Evolutionary conservation across 768 basidiomycete genomes (phyloP), one percentile per base, ranked within the genome.

Genomic region (Pulveroboletus sp.): DNA sequence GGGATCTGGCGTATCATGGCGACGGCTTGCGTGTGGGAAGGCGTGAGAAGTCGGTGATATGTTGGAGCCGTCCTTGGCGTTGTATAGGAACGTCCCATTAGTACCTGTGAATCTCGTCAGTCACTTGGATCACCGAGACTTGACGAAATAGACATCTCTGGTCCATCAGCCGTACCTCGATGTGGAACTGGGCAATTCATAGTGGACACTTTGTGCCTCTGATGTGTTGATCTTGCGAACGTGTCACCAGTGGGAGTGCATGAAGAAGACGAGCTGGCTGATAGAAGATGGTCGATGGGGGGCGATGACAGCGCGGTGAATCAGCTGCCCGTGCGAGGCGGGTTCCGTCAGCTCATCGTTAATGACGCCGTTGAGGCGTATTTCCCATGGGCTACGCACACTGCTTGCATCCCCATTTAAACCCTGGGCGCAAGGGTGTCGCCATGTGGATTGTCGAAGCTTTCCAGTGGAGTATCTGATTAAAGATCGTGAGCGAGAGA

Each of bases 31-130:
- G 17, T 20, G 25, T 11, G 43, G 36, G 24, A 45, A 13, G 23
- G 45, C 34, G 25, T 27, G 48, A 9, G 48, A 41, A 13, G 45
- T 20, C 12, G 19, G 14, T 5, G 24, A 23, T 31, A 27, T 29
- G 20, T 47, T 17, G 6, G 19, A 21, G 6, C 37, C 37, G 7
- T 37, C 37, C 43, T 63, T 63, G 51, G 48, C 17, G 5, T 52
- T 53, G 48, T 43, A 27, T 12, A 32, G n/a, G 19, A 53, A 55
- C 17, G 6, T 21, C 9, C 40, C 32, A 25, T 20, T 17, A 25
- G 37, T 1, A 17, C 36, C 61, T 62, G 27, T 17, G 37, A 43
- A 37, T n/a, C 3, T 14, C 21, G 40, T 62, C 51, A 64, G 56
- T 16, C 20, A 34, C 8, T 21, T 17, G 21, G 6, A 16, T 23